phyloP scores from a whole-genome alignment of 148 eudicot species.

The Fagopyrum esculentum region DNA sequence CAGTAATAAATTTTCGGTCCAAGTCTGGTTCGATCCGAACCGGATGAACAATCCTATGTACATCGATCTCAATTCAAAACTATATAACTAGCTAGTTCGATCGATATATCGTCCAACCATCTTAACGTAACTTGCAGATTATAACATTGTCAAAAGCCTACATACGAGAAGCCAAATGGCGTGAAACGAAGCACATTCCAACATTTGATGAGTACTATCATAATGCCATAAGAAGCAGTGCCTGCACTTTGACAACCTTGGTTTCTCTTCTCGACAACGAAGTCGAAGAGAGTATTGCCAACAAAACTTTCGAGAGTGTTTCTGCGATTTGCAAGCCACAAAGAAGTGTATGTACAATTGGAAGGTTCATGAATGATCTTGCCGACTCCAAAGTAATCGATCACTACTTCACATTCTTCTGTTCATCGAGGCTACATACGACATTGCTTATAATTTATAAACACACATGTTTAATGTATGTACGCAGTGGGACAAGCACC shows the following conservation, averaged over 20 bases:
- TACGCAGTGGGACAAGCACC: not conserved
- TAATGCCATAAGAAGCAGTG: not conserved
- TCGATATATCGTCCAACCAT: no score
- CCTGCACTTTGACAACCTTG: not conserved
- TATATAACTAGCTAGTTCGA: no score
- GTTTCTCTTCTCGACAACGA: not conserved
- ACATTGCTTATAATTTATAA: no score
- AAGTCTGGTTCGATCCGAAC: no score
- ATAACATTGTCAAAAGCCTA: not conserved
- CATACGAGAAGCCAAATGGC: not conserved
- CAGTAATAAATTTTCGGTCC: no score
- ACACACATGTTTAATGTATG: no score
- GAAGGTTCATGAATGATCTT: not conserved
- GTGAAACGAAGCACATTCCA: not conserved
- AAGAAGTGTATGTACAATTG: not conserved
- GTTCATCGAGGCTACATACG: not conserved
- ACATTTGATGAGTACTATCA: not conserved
- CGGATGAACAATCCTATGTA: no score
- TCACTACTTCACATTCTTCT: not conserved
- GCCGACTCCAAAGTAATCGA: not conserved
- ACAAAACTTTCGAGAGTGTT: not conserved
- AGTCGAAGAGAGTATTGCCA: not conserved
- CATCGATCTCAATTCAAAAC: no score
- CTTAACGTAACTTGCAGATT: not conserved
- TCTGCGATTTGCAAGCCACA: conserved; percentile 1